Evolutionary conservation across 176 grass and related monocot species (phyloP).

Genomic region (Avena atlantica): DNA sequence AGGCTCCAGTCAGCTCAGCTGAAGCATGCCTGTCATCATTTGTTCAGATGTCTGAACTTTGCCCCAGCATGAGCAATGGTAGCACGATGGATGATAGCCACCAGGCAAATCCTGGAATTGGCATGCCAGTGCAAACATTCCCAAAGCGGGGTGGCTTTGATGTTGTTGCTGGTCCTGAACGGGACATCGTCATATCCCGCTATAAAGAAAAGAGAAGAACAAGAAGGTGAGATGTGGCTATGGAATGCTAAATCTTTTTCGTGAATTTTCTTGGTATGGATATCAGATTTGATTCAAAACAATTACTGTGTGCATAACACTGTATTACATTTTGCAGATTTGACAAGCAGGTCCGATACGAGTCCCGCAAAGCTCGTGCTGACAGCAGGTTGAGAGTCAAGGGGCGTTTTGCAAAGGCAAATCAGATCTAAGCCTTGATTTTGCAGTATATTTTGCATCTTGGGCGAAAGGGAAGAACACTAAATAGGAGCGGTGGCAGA

Average conservation of each 20-base stretch:
- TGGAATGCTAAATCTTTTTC: neutral
- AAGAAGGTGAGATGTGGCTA: slow-evolving; percentile 65
- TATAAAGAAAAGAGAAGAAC: slow-evolving; percentile 98
- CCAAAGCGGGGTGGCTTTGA: slow-evolving; percentile 52
- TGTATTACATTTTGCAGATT: slow-evolving; percentile 66
- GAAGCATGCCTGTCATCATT: slow-evolving; percentile 62
- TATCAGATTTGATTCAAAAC: neutral
- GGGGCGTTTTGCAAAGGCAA: slow-evolving; percentile 83
- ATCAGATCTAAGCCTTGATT: slow-evolving; percentile 42
- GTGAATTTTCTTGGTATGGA: neutral
- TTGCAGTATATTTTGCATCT: slow-evolving; percentile 18
- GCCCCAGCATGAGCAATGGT: slow-evolving; percentile 52
- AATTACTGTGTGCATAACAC: neutral
- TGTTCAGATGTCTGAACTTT: slow-evolving; percentile 70
- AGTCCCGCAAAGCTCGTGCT: slow-evolving; percentile 89
- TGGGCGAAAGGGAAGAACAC: neutral
- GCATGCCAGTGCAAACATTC: slow-evolving; percentile 42
- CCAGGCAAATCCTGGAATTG: slow-evolving; percentile 29
- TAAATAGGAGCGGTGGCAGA: slow-evolving; percentile 2
- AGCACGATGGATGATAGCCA: slow-evolving; percentile 35
- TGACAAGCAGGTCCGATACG: slow-evolving; percentile 83
- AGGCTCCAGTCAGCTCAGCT: slow-evolving; percentile 55
- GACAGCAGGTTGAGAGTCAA: slow-evolving; percentile 90
- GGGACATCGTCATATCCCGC: slow-evolving; percentile 69
- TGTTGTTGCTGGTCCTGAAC: slow-evolving; percentile 60